Evolutionary conservation across 495 filamentous ascomycete species (phyloP), one percentile per base, ranked within the genome.

Genomic region (Chaetomium tenue): DNA sequence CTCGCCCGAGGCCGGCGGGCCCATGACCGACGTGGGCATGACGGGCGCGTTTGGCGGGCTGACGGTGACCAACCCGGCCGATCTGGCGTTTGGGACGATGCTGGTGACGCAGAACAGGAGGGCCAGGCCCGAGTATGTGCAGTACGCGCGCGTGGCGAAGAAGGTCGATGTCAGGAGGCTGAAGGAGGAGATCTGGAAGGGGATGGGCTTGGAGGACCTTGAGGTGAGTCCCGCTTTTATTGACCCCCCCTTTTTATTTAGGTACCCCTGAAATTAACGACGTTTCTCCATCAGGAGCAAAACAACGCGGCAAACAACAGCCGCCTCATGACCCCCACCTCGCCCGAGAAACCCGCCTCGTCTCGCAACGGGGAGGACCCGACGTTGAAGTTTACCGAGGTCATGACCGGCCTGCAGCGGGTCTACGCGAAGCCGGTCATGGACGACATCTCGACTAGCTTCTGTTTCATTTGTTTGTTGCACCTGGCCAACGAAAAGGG

Each of bases 401-500:
- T 98, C 61, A 95, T 99, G 86, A 94, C 96, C 73, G 85, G 86
- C 53, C 81, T 99, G 23, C 89, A 94, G 75, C 74, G 78, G 3
- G 92, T 96, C 1, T 99, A 99, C 71, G 88, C 91, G 16, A 86
- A 89, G 70, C 83, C 89, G 63, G 83, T 83, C 30, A 89, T 99
- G 83, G 87, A 87, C 44, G 95, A 99, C 77, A 99, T 99, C 72
- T 96, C 92, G 44, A 99, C 95, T 1, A 92, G 88, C 56, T 99
- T 88, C 74, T 96, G 95, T 71, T 99, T 99, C 77, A 99, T 99
- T 71, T 97, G 92, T 70, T 75, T 98, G 59, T 81, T 99, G 57
- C 95, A 99, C 78, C 69, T 99, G 69, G 95, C 95, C 56, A 99
- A 99, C 76, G 95, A 99, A 76, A 95, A 97, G 78, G 95, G 95